phyloP scores from a whole-genome alignment of 2,329 filamentous ascomycete species.

The Pyrenophora teres region DNA sequence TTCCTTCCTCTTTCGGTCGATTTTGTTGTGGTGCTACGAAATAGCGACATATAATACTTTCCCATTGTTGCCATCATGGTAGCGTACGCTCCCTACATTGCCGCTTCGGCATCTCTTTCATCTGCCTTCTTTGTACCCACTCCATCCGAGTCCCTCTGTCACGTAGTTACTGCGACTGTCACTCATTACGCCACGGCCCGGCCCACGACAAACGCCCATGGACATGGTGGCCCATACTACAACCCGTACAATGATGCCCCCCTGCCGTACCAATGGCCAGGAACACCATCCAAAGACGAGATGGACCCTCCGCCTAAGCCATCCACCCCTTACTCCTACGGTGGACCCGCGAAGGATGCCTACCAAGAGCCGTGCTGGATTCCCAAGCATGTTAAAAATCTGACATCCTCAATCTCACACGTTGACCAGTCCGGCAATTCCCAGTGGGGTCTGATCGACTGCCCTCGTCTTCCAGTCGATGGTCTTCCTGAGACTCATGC shows the following conservation, averaged over 20 bases:
- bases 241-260: conserved; percentile 38
- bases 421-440: conserved; percentile 35
- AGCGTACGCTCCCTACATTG: conserved; percentile 34
- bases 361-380: conserved; percentile 38
- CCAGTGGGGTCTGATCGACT: conserved; percentile 35
- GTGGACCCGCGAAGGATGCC: conserved; percentile 21
- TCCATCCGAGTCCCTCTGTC: conserved; percentile 16
- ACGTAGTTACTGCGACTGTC: conserved; percentile 19
- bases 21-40: conserved; percentile 3
- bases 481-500: conserved; percentile 21
- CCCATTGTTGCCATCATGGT: conserved; percentile 29
- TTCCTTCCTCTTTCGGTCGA: conserved; percentile 16
- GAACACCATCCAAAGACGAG: conserved; percentile 27
- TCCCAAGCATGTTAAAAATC: conserved; percentile 25
- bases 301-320: conserved; percentile 24
- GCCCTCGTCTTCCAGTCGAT: conserved; percentile 29
- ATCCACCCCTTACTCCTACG: conserved; percentile 29
- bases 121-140: conserved; percentile 19
- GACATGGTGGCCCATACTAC: conserved; percentile 38
- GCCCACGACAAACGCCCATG: conserved; percentile 25
- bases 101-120: conserved; percentile 28
- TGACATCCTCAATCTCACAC: conserved; percentile 27
- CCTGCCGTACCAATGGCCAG: conserved; percentile 34
- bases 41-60: not conserved
- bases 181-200: conserved; percentile 23